Evolutionary conservation across 2,329 filamentous ascomycete species (phyloP), one percentile per base, ranked within the genome.

Genomic region (Fusarium equiseti): DNA sequence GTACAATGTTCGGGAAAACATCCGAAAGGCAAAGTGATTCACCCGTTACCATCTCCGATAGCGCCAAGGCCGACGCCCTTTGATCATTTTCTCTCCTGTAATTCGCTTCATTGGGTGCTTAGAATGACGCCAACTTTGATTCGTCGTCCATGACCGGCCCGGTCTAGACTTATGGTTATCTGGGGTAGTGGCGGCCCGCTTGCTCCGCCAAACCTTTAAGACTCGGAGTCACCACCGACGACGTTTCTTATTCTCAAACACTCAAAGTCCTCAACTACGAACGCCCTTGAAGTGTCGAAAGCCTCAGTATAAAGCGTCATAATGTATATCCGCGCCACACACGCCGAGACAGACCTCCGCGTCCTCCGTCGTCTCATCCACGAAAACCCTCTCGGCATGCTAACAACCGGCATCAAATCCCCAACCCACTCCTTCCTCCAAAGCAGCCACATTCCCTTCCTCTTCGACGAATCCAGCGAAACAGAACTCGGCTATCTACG

Each of bases 381-480:
- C 20, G 81, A 86, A 12, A 87, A 90, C 71, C 88, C 89, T 0
- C 81, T 91, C 0, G 90, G 90, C 1, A 81, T 91, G 29, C 73
- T 92, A 13, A 91, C 88, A 8, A 91, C 90, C 0, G 87, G 86
- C 3, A 87, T 91, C 43, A 75, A 79, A 6, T 89, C 86, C 0
- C 42, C 79, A 10, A 75, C 71, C 0, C 79, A 84, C 65, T 83
- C 85, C 0, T 79, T 85, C 11, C 82, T 91, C 2, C 88, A 89
- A 73, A 84, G 82, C 59, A 88, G 82, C 49, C 89, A 91, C 70
- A 86, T 91, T n/a, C 88, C 89, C 0, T 91, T 84, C 70, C 71
- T 91, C 0, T 77, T 91, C 2, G 80, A 84, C 59, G 79, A 83
- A 38, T 32, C 73, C 2, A 80, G 75, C 66, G 79, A 81, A 48